Conservation (phyloP, 192 early-diverging fungal genomes). For the Backusella westeae region DNA sequence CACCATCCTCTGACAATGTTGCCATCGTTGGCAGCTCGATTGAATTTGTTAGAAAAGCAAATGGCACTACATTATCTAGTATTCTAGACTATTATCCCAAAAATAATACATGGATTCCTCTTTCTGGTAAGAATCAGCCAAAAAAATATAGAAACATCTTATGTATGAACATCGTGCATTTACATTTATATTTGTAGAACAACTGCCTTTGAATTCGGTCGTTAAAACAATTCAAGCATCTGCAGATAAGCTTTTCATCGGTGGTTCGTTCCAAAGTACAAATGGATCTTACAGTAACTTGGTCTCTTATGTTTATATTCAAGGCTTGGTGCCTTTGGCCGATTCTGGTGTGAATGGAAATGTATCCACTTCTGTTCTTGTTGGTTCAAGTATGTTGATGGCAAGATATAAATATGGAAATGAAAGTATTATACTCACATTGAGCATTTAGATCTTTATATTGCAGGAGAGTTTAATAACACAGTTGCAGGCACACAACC, state of each 20-base stretch:
- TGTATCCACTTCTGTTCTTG: constrained; percentile 22
- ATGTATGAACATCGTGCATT: neutral
- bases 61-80: constrained; percentile 12
- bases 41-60: constrained; percentile 23
- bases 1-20: constrained; percentile 15
- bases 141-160: neutral
- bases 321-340: neutral
- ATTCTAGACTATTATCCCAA: constrained; percentile 20
- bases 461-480: constrained; percentile 20
- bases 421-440: neutral
- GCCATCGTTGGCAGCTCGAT: constrained; percentile 23
- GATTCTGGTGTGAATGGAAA: constrained; percentile 15
- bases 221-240: constrained; percentile 47
- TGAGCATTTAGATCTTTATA: constrained; percentile 9
- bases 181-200: constrained; percentile 12
- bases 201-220: constrained; percentile 47
- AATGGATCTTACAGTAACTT: constrained; percentile 46
- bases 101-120: constrained; percentile 12
- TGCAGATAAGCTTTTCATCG: constrained; percentile 40
- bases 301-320: constrained; percentile 48
- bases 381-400: constrained; percentile 10
- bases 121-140: neutral
- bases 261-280: constrained; percentile 52
- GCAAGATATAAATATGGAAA: neutral
- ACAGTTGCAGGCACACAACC: neutral